phyloP scores from a whole-genome alignment of 2,329 filamentous ascomycete species.

The Monosporascus sp. region DNA sequence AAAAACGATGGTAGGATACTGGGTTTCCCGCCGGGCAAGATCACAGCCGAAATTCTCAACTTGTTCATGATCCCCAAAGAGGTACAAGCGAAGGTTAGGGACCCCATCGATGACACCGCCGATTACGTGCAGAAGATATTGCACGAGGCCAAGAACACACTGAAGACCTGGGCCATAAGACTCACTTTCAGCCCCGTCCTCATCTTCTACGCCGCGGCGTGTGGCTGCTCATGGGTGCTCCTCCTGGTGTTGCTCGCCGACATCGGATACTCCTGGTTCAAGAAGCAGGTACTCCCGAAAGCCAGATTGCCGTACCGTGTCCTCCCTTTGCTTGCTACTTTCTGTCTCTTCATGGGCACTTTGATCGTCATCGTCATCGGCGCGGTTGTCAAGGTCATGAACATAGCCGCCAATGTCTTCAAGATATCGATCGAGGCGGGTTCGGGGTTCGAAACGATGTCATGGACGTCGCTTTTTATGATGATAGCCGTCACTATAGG shows the following conservation, averaged over 20 bases:
- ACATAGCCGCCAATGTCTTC: neutral
- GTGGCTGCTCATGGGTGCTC: neutral
- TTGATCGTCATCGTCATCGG: neutral
- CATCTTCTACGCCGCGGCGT: neutral
- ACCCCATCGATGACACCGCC: constrained; percentile 1
- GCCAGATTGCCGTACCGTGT: neutral
- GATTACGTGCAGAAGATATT: neutral
- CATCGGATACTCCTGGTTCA: neutral
- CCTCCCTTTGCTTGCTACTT: neutral
- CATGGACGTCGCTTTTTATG: neutral
- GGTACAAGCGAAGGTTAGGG: constrained; percentile 1
- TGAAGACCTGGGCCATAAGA: neutral
- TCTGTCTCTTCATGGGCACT: neutral
- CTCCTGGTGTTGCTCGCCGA: neutral
- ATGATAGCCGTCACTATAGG: neutral
- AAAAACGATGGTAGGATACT: neutral
- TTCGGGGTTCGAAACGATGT: neutral
- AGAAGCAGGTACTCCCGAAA: neutral
- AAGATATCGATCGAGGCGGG: neutral
- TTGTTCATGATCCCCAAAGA: constrained; percentile 1
- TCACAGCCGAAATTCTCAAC: neutral
- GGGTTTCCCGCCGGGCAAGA: neutral
- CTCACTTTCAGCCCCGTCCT: neutral
- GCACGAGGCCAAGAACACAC: neutral
- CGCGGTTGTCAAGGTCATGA: neutral